A percentile compares a stretch with the other conserved stretches of the same genome.
Conservation (phyloP, 306 rosid species). For the Rosa rugosa region DNA sequence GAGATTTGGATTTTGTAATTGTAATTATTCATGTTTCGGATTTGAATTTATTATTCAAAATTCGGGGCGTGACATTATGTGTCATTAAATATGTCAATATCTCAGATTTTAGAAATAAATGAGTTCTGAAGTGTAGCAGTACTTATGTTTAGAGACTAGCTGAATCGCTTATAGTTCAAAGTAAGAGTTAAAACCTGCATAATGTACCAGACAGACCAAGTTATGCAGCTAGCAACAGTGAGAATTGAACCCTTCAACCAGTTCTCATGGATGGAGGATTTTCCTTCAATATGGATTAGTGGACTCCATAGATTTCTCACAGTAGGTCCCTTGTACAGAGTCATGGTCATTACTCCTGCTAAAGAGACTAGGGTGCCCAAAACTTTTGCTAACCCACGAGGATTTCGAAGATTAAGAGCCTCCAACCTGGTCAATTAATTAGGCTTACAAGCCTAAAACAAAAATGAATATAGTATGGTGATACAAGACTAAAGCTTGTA, state of each 20-base stretch:
- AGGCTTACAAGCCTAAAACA: not conserved
- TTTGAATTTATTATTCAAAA: too few species aligned
- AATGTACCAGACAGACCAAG: constrained; percentile 78
- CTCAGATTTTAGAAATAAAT: not conserved
- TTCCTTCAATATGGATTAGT: constrained; percentile 45
- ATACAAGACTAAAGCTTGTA: not conserved
- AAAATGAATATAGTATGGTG: not conserved
- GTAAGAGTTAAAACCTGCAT: constrained; percentile 63
- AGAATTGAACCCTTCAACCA: constrained; percentile 88
- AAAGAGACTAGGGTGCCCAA: constrained; percentile 65
- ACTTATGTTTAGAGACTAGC: not conserved
- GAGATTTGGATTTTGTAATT: too few species aligned
- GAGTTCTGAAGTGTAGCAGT: not conserved
- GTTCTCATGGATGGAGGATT: constrained; percentile 35
- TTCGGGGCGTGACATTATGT: too few species aligned
- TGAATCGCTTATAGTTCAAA: not conserved
- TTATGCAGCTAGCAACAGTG: constrained; percentile 58
- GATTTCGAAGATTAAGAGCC: constrained; percentile 43
- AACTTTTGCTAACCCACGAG: constrained; percentile 63
- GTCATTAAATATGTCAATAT: not conserved
- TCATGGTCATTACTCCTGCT: constrained; percentile 76
- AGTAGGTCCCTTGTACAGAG: constrained; percentile 67
- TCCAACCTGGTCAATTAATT: constrained; percentile 46
- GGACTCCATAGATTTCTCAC: constrained; percentile 59
- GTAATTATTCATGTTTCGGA: too few species aligned